phyloP scores from a whole-genome alignment of 2,329 filamentous ascomycete genomes.

The Fusarium sp. region DNA sequence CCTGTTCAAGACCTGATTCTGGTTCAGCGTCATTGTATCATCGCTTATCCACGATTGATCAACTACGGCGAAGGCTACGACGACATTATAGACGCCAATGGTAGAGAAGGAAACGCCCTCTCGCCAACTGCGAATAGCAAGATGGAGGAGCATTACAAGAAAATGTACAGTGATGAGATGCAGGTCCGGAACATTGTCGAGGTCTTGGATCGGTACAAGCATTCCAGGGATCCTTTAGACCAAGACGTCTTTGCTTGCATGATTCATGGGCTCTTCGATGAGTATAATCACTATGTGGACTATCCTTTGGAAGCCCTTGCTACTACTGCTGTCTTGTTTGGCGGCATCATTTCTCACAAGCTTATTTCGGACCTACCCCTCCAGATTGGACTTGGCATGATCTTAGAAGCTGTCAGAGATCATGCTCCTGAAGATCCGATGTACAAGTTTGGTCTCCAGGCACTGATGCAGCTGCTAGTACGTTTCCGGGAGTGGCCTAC shows the following conservation, averaged over 20 bases:
- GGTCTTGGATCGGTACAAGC: conserved; percentile 88
- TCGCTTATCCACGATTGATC: conserved; percentile 92
- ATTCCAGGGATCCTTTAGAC: conserved; percentile 84
- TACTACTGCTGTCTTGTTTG: conserved; percentile 96
- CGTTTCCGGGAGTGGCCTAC: conserved; percentile 95
- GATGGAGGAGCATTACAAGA: conserved; percentile 98
- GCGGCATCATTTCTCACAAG: conserved; percentile 94
- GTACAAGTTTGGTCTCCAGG: conserved; percentile 98
- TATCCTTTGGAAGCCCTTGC: conserved; percentile 97
- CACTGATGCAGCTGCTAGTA: conserved; percentile 87
- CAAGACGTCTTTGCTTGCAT: conserved; percentile 98
- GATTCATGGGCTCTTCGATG: conserved; percentile 97
- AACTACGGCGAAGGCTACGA: conserved; percentile 96
- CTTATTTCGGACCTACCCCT: conserved; percentile 91
- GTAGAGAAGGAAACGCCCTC: conserved; percentile 84
- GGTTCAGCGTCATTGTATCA: conserved; percentile 90
- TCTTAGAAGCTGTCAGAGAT: conserved; percentile 94
- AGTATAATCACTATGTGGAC: conserved; percentile 94
- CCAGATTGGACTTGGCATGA: conserved; percentile 96
- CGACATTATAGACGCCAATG: conserved; percentile 90
- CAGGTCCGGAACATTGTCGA: conserved; percentile 89
- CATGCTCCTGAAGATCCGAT: conserved; percentile 87
- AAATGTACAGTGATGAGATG: conserved; percentile 95
- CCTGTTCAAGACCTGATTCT: conserved; percentile 79
- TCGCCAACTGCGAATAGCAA: conserved; percentile 84